These are phyloP conservation scores for Pythium catenulatum DNA, from an alignment of 352 stramenopile genomes.

Conservation along the genomic window DNA sequence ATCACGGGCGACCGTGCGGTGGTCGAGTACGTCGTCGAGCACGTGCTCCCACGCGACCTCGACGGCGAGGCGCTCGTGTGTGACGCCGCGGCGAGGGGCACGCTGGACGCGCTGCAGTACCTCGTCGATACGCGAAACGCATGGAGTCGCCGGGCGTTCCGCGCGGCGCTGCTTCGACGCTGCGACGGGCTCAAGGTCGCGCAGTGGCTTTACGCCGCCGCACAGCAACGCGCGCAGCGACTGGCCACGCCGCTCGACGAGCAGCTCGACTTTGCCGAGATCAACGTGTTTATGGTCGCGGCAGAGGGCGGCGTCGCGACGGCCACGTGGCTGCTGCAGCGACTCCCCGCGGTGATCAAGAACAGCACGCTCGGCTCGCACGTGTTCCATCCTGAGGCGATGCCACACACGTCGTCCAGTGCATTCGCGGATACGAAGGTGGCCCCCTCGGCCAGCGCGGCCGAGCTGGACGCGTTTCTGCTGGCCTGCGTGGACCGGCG, in stretches of 20 bases:
- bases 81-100: neutral
- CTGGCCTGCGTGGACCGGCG: neutral
- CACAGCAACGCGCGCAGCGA: neutral
- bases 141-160: neutral
- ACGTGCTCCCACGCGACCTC: neutral
- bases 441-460: neutral
- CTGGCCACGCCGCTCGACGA: neutral
- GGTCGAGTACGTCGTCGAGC: neutral
- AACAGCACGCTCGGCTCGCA: neutral
- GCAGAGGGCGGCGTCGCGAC: neutral
- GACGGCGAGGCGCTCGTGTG: neutral
- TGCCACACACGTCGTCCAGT: neutral
- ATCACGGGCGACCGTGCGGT: neutral
- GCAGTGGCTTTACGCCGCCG: neutral
- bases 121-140: neutral
- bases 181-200: neutral
- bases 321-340: neutral
- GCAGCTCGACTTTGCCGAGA: neutral
- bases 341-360: neutral
- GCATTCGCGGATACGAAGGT: neutral
- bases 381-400: neutral
- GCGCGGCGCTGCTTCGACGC: neutral
- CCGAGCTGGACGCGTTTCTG: neutral
- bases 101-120: neutral
- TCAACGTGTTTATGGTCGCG: neutral